phyloP scores from a whole-genome alignment of 2,329 filamentous ascomycete genomes.

The Cladorrhinum sp. region DNA sequence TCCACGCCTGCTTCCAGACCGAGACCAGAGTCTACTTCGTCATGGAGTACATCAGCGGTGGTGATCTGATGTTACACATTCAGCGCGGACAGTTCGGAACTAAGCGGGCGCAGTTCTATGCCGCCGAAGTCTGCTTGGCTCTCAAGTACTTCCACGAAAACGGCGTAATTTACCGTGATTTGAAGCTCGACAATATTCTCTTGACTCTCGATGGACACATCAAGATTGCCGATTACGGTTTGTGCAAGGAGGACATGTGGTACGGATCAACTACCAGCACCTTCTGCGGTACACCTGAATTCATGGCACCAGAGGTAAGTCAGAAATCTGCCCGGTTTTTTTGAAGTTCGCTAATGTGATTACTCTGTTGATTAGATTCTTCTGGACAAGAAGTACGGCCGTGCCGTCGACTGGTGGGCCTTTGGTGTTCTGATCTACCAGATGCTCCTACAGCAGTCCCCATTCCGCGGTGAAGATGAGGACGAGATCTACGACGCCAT shows the following conservation, averaged over 20 bases:
- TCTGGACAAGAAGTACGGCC: conserved; percentile 95
- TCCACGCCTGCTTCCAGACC: conserved; percentile 98
- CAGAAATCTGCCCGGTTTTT: not conserved
- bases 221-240: conserved; percentile 97
- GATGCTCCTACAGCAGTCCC: conserved; percentile 98
- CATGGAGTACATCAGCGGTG: conserved; percentile 98
- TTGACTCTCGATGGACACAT: conserved; percentile 94
- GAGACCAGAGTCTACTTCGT: conserved; percentile 98
- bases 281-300: conserved; percentile 98
- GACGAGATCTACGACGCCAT: conserved; percentile 99
- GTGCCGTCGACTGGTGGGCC: conserved; percentile 99
- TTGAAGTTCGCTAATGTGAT: conserved; percentile 53
- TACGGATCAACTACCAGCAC: conserved; percentile 95
- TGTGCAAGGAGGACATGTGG: conserved; percentile 99
- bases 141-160: conserved; percentile 99
- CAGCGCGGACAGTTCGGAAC: conserved; percentile 94
- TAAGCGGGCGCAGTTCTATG: conserved; percentile 98
- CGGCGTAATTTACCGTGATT: conserved; percentile 95
- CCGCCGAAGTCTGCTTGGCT: conserved; percentile 92
- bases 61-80: conserved; percentile 98
- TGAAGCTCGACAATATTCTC: conserved; percentile 91
- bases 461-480: conserved; percentile 97
- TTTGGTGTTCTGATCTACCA: conserved; percentile 99
- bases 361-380: conserved; percentile 62
- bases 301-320: conserved; percentile 94